Base-by-base conservation (phyloP, 2,329 filamentous ascomycete genomes). In the Torrubiella hemipterigena region DNA sequence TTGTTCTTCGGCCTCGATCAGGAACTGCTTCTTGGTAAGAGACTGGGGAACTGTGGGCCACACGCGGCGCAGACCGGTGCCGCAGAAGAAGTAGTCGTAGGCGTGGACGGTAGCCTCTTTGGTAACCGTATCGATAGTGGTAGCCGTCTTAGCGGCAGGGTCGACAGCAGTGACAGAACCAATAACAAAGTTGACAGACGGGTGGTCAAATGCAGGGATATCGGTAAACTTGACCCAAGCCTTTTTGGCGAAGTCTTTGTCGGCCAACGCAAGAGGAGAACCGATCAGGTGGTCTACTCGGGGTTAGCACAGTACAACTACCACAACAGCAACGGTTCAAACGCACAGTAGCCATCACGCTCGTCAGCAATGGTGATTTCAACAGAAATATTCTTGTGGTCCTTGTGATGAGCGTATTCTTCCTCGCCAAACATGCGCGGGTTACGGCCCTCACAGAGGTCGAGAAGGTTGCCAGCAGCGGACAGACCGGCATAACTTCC, bases 301-400 rank as follows among this genome's bases (percentile, higher is more conserved):
- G 4, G n/a, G 17, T 12, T 22, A 38, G 11, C 17, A 19, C 27
- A 25, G 14, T n/a, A 11, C n/a, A 12, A 11, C 12, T 18, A 10
- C 9, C 5, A 23, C n/a, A 3, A 23, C 14, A 17, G 12, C 20
- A 17, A 15, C 16, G 23, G 6, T 13, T 6, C 25, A 41, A 7
- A 55, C 77, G 44, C 61, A 86, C 81, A 86, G 51, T 75, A 86
- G n/a, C 82, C 82, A 59, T 87, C 81, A n/a, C 79, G 63, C 52
- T 86, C 79, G 44, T 87, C 81, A 16, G 83, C 73, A 15, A 87
- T 67, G 15, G 78, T 85, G 30, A 87, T 75, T 22, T 84, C 68
- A 11, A 83, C 54, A 2, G 71, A 63, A 27, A 78, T 59, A 16
- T 59, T 61, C 27, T 61, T 58, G 14, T 60, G 48, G 18, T 55